A percentile compares a stretch with the other conserved stretches of the same genome.
Conservation (phyloP, 331 rosid genomes). For the Prunus yedoensis region DNA sequence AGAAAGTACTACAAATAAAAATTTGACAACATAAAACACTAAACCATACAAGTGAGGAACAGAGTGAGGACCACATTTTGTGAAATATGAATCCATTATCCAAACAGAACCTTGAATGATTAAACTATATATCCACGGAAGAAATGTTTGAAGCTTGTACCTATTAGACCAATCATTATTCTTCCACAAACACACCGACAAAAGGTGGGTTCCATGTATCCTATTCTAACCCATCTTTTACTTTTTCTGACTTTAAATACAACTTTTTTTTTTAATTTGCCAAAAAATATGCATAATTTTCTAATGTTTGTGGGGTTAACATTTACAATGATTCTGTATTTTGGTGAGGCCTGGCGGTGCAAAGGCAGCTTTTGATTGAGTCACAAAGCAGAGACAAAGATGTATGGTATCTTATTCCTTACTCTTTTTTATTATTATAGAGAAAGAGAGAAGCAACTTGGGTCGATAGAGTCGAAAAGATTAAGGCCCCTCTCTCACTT, state of each 20-base stretch:
- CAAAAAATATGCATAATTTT: neutral
- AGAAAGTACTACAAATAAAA: too few relatives aligned
- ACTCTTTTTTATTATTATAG: neutral
- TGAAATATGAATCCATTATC: neutral
- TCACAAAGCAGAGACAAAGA: conserved; percentile 27
- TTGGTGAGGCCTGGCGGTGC: conserved; percentile 21
- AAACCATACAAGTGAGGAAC: too few relatives aligned
- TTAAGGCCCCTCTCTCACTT: neutral
- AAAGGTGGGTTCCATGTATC: conserved; percentile 9
- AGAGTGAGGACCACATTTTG: too few relatives aligned
- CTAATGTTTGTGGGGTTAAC: neutral
- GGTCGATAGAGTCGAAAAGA: conserved; percentile 15
- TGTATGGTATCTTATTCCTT: conserved; percentile 10
- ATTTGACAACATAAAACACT: too few relatives aligned
- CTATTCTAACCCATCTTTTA: neutral
- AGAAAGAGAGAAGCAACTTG: neutral
- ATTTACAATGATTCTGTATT: conserved; percentile 5
- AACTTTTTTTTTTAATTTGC: neutral
- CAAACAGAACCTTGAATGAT: neutral
- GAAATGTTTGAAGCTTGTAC: neutral
- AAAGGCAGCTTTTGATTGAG: conserved; percentile 13
- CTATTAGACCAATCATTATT: conserved; percentile 14
- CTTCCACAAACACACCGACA: conserved; percentile 19
- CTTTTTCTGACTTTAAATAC: neutral
- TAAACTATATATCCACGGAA: neutral